These are phyloP conservation scores for Rhynchosporium secalis DNA, from an alignment of 2,329 filamentous ascomycete species.

Conservation along the genomic window DNA sequence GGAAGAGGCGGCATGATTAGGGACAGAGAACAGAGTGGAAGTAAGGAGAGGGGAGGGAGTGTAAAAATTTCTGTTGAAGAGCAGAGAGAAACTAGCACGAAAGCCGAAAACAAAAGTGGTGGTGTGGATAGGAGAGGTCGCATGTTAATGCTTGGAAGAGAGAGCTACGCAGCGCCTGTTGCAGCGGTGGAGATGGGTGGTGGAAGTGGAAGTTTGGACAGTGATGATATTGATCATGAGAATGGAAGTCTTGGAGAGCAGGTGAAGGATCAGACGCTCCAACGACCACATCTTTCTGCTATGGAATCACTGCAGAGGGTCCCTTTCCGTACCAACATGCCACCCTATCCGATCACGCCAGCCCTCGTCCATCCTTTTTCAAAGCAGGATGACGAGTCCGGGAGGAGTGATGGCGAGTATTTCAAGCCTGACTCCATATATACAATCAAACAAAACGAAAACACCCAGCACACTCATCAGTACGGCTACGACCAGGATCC, in stretches of 20 bases:
- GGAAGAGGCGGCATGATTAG: conserved; percentile 35
- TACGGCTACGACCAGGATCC: no score
- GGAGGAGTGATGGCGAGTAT: neutral
- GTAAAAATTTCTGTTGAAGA: conserved; percentile 27
- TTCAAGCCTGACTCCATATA: no score
- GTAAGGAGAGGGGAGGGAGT: conserved; percentile 31
- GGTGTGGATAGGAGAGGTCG: no score
- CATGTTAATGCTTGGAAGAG: no score
- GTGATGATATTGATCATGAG: no score
- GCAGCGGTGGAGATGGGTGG: neutral
- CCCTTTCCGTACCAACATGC: neutral
- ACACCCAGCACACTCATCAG: no score
- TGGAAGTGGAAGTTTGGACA: no score
- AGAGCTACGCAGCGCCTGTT: no score
- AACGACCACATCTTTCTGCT: conserved; percentile 23
- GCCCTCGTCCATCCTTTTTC: neutral
- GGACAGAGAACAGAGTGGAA: neutral
- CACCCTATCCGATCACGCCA: conserved; percentile 14
- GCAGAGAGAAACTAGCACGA: conserved; percentile 27
- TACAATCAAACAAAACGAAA: no score
- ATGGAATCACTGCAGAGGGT: conserved; percentile 30
- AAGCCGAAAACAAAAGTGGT: conserved; percentile 5
- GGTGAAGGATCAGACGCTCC: conserved; percentile 13
- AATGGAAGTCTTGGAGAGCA: no score
- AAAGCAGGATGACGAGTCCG: neutral